Evolutionary conservation across 352 stramenopile species (phyloP).

Genomic region (Globisporangium middletonii): DNA sequence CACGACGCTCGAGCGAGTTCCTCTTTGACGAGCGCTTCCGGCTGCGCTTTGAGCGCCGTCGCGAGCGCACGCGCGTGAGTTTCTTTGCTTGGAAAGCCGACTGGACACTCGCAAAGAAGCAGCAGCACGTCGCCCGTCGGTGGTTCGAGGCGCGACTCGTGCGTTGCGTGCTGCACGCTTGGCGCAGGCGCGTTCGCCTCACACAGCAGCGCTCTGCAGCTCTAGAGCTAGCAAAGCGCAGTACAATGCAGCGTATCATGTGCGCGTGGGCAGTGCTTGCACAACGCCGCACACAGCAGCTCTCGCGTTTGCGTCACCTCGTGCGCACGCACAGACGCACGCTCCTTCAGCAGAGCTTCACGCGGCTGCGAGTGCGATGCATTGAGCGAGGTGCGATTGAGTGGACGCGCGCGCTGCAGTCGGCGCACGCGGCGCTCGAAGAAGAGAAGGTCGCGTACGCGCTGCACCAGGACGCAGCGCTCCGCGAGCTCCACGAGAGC

Average conservation of each 20-base stretch:
- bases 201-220: not conserved
- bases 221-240: not conserved
- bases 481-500: constrained; percentile 25
- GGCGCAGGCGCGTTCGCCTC: not conserved
- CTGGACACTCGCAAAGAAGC: constrained; percentile 14
- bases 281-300: not conserved
- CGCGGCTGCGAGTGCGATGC: constrained; percentile 24
- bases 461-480: constrained; percentile 25
- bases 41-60: constrained; percentile 6
- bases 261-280: constrained; percentile 5
- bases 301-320: not conserved
- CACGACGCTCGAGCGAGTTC: constrained; percentile 9
- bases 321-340: not conserved
- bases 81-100: constrained; percentile 26
- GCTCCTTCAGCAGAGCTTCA: constrained; percentile 9
- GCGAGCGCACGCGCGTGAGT: constrained; percentile 12
- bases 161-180: constrained; percentile 15
- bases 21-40: constrained; percentile 15
- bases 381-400: constrained; percentile 22
- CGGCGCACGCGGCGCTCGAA: constrained; percentile 31
- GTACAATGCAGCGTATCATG: not conserved
- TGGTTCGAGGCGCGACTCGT: constrained; percentile 13
- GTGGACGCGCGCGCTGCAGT: constrained; percentile 34
- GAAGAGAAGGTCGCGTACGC: constrained; percentile 34
- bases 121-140: constrained; percentile 8